Evolutionary conservation across 2,329 filamentous ascomycete species (phyloP).

Genomic region (Ascochyta fabae): DNA sequence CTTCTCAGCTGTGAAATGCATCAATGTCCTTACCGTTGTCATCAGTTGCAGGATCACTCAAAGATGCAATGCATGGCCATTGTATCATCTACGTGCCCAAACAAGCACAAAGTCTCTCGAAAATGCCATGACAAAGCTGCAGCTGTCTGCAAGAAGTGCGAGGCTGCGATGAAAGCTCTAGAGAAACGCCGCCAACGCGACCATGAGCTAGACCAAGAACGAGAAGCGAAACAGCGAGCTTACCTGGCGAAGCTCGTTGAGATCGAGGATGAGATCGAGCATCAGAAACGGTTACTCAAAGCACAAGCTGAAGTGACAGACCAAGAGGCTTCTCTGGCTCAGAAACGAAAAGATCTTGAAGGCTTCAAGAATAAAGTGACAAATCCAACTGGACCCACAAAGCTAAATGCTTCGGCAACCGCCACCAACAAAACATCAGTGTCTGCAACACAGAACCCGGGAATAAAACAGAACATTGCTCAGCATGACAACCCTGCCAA

Average conservation of each 20-base stretch:
- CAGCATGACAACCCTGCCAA: background rate
- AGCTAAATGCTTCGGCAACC: no score
- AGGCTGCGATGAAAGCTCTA: slow-evolving; percentile 55
- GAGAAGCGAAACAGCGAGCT: slow-evolving; percentile 53
- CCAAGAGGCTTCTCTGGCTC: slow-evolving; percentile 53
- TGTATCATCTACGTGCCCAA: slow-evolving; percentile 58
- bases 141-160: slow-evolving; percentile 59
- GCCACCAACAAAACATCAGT: no score
- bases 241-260: slow-evolving; percentile 57
- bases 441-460: no score
- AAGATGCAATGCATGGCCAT: slow-evolving; percentile 57
- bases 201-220: slow-evolving; percentile 58
- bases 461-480: background rate
- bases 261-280: slow-evolving; percentile 63
- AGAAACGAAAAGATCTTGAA: slow-evolving; percentile 57
- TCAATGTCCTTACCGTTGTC: slow-evolving; percentile 66
- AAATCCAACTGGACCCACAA: background rate
- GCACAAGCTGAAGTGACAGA: slow-evolving; percentile 55
- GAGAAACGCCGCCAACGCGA: slow-evolving; percentile 56
- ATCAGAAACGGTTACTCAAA: slow-evolving; percentile 53
- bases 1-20: slow-evolving; percentile 65
- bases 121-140: slow-evolving; percentile 54
- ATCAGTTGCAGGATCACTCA: slow-evolving; percentile 66
- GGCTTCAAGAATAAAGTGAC: slow-evolving; percentile 40
- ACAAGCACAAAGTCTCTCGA: slow-evolving; percentile 58